Evolutionary conservation across 306 rosid species (phyloP).

Genomic region (Morella rubra): DNA sequence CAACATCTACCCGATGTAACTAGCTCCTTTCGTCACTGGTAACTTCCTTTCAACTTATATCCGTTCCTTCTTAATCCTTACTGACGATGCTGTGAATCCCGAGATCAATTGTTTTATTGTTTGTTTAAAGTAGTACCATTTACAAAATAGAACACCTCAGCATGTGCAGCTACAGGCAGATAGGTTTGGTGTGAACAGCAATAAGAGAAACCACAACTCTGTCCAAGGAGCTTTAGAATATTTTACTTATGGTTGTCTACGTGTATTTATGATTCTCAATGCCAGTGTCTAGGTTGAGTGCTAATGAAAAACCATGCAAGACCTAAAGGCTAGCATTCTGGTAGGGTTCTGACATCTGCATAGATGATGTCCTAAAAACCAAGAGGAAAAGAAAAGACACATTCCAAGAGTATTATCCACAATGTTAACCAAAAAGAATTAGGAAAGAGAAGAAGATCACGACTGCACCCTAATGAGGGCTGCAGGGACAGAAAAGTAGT

Average conservation of each 20-base stretch:
- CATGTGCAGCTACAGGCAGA: background rate
- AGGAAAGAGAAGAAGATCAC: background rate
- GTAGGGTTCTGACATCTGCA: conserved; percentile 1
- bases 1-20: background rate
- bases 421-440: background rate
- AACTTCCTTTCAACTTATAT: background rate
- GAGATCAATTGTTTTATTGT: background rate
- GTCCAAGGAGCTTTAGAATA: background rate
- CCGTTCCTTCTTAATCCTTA: background rate
- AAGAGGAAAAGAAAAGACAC: background rate
- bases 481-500: too few relatives aligned
- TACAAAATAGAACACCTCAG: background rate
- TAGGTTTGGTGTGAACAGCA: background rate
- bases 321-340: background rate
- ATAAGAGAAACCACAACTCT: background rate
- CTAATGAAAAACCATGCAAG: background rate
- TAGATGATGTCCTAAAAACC: background rate
- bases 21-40: too few relatives aligned
- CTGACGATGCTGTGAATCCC: background rate
- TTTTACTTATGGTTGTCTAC: background rate
- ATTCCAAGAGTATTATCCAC: background rate
- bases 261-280: background rate
- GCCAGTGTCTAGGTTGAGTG: background rate
- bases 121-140: background rate
- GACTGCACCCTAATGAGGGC: too few relatives aligned